Evolutionary conservation across 2,329 filamentous ascomycete genomes (phyloP).

Genomic region (Trichoderma pleuroti): DNA sequence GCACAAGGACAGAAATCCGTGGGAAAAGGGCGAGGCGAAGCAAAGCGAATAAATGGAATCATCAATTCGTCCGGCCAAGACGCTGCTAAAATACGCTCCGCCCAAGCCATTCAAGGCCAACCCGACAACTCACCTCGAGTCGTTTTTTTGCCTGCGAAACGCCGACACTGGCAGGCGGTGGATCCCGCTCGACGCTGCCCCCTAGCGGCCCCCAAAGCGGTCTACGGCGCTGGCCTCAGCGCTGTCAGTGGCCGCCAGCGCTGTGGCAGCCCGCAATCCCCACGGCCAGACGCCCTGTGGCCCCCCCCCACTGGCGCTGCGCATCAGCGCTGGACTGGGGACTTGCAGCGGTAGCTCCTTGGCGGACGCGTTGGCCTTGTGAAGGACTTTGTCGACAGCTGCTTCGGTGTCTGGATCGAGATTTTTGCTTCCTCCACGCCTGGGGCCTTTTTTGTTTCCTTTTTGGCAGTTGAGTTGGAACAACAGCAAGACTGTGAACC

Average conservation of each 20-base stretch:
- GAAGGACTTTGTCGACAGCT: background rate
- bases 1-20: background rate
- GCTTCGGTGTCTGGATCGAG: background rate
- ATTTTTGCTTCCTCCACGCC: background rate
- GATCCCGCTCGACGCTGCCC: background rate
- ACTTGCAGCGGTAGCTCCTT: slow-evolving; percentile 15
- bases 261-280: background rate
- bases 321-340: slow-evolving; percentile 1
- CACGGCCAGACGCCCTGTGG: background rate
- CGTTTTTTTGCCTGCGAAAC: background rate
- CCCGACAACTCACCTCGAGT: background rate
- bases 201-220: background rate
- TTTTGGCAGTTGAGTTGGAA: background rate
- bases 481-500: background rate
- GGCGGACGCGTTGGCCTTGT: background rate
- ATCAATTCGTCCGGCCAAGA: background rate
- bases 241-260: background rate
- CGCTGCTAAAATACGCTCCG: background rate
- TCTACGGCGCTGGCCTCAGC: background rate
- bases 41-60: background rate
- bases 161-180: background rate
- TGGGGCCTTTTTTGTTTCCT: background rate
- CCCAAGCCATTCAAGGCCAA: background rate
- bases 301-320: background rate
- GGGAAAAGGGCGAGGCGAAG: too few species aligned